Conservation (phyloP, 169 alveolate genomes). For the Theileria annulata region DNA sequence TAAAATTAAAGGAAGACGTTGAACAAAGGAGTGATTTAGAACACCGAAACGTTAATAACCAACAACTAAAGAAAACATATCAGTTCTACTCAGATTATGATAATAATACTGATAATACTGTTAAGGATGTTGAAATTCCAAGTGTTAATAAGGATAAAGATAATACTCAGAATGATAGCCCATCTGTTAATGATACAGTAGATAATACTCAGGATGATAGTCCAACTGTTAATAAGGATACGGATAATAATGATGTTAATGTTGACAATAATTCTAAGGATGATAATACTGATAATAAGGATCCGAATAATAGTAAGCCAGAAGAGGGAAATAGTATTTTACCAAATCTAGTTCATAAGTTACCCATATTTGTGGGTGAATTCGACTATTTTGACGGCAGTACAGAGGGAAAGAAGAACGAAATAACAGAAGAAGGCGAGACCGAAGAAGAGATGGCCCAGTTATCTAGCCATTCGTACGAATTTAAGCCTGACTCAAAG, state of each 20-base stretch:
- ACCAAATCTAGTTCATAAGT: too few species aligned
- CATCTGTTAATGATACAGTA: neutral
- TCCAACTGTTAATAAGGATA: neutral
- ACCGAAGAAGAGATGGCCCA: conserved; percentile 22
- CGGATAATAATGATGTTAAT: neutral
- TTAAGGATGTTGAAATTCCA: too few species aligned
- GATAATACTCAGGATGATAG: neutral
- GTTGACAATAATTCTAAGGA: neutral
- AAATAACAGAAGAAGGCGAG: conserved; percentile 25
- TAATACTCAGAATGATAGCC: neutral
- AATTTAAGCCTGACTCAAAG: conserved; percentile 7
- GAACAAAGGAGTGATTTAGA: neutral
- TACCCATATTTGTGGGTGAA: conserved; percentile 53
- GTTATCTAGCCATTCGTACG: neutral
- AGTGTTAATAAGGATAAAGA: neutral
- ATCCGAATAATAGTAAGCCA: neutral
- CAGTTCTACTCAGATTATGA: conserved; percentile 13
- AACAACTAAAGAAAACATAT: conserved; percentile 11
- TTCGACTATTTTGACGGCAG: conserved; percentile 63
- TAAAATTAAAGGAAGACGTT: conserved; percentile 30
- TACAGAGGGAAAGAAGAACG: neutral
- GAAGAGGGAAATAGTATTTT: neutral
- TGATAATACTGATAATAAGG: neutral
- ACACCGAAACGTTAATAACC: neutral
- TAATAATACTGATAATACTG: neutral